Conservation (phyloP, 2,329 filamentous ascomycete genomes). For the Sporothrix humicola region DNA sequence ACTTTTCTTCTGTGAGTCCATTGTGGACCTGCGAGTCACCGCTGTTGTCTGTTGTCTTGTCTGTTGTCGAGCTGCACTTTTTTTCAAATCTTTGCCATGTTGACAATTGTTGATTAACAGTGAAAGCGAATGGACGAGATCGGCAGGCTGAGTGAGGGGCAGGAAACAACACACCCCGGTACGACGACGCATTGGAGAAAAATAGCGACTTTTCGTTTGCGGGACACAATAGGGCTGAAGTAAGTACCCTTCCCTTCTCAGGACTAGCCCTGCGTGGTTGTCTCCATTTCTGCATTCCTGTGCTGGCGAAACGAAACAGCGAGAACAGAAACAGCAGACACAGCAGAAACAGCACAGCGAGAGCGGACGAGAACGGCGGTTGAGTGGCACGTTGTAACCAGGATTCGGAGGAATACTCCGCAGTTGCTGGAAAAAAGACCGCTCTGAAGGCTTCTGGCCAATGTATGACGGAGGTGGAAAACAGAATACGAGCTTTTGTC, state of each 20-base stretch:
- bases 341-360: background rate
- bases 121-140: background rate
- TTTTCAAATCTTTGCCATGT: background rate
- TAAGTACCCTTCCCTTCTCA: slow-evolving; percentile 22
- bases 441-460: background rate
- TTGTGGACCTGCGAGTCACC: slow-evolving; percentile 9
- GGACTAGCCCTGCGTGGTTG: slow-evolving; percentile 4
- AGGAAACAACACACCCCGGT: background rate
- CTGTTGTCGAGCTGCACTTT: background rate
- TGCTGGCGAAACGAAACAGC: slow-evolving; percentile 11
- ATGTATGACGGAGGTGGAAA: slow-evolving; percentile 25
- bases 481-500: slow-evolving; percentile 25
- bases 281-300: slow-evolving; percentile 18
- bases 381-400: background rate
- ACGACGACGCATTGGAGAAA: background rate
- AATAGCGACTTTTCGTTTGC: slow-evolving; percentile 28
- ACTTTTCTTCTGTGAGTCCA: background rate
- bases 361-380: background rate
- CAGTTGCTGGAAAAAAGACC: background rate
- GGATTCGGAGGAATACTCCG: slow-evolving; percentile 13
- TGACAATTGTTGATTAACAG: background rate
- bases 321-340: background rate
- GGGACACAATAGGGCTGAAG: slow-evolving; percentile 27
- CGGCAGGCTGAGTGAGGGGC: background rate
- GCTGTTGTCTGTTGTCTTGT: background rate